Evolutionary conservation across 31 red algal genomes (phyloP), one percentile per base, ranked within the genome.

Genomic region (Asparagopsis taxiformis): DNA sequence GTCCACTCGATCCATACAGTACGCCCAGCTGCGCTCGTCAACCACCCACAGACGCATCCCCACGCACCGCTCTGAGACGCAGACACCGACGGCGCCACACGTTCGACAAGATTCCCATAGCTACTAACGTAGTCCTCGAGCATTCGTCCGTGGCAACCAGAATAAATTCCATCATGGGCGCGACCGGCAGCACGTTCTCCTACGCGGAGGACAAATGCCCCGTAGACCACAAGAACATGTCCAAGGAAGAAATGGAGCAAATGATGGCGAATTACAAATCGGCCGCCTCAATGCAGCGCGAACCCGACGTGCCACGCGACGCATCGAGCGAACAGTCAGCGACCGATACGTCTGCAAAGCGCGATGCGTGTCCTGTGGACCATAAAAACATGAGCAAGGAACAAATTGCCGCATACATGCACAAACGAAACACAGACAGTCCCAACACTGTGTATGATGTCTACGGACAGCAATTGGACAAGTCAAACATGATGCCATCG

Each of bases 401-500:
- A 21, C n/a, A 58, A 58, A 58, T 21, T n/a, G 25, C 21, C 7
- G 54, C 10, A 13, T 58, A 26, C 54, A 58, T 21, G 25, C 5
- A 21, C 1, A 31, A 76, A 33, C 55, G 62, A 3, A 28, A 53
- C 63, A 3, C 2, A 39, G 3, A 8, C 51, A 60, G 16, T 26
- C 31, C 10, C 30, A 34, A 33, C 38, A 61, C 62, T 15, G 68
- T 95, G n/a, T 95, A 95, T 37, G 92, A 88, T 63, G 92, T 95
- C 6, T 95, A 79, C 60, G 77, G 92, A 11, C 82, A 89, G 73
- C 23, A 73, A 64, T 54, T 89, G 16, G 84, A 89, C 57, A 49
- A 59, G 7, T 44, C 77, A 16, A 95, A 95, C 68, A 34, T 89
- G 36, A 89, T 88, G 92, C 92, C 92, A 20, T 48, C 79, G 17